Evolutionary conservation across 78 protist species (phyloP).

Genomic region (Dictyostelium purpureum): DNA sequence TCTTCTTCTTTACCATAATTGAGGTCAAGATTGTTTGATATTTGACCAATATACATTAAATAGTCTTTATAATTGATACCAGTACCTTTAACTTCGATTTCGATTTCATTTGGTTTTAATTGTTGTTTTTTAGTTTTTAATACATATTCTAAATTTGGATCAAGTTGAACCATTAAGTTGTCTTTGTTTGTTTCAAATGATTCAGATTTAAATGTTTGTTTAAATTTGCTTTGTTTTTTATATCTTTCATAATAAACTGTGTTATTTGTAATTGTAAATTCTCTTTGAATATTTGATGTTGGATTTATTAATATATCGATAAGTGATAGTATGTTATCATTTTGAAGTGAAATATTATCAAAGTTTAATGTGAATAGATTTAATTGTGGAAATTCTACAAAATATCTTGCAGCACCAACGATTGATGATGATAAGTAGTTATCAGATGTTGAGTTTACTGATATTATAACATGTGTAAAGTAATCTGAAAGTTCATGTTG

Average conservation of each 20-base stretch:
- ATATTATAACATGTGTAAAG: not conserved
- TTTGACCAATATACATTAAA: not conserved
- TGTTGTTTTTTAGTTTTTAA: not conserved
- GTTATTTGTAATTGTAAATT: not conserved
- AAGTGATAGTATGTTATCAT: too few relatives aligned
- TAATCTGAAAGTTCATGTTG: not conserved
- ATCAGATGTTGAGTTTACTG: not conserved
- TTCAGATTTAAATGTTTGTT: not conserved
- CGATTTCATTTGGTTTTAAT: not conserved
- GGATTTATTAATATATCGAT: too few relatives aligned
- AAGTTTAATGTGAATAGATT: not conserved
- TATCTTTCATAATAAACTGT: not conserved
- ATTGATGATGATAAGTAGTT: not conserved
- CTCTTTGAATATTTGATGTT: not conserved
- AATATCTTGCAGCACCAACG: conserved; percentile 1
- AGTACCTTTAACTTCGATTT: conserved; percentile 24
- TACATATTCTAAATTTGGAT: not conserved
- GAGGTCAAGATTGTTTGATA: too few relatives aligned
- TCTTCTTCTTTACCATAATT: too few relatives aligned
- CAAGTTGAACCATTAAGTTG: not conserved
- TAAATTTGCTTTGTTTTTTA: not conserved
- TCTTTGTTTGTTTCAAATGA: not conserved
- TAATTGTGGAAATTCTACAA: not conserved
- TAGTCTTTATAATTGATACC: too few relatives aligned
- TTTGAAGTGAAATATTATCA: too few relatives aligned